Percentiles rank a stretch among this genome's conserved stretches.
phyloP scores from a whole-genome alignment of 768 basidiomycete species.

The Harrya chromipes region DNA sequence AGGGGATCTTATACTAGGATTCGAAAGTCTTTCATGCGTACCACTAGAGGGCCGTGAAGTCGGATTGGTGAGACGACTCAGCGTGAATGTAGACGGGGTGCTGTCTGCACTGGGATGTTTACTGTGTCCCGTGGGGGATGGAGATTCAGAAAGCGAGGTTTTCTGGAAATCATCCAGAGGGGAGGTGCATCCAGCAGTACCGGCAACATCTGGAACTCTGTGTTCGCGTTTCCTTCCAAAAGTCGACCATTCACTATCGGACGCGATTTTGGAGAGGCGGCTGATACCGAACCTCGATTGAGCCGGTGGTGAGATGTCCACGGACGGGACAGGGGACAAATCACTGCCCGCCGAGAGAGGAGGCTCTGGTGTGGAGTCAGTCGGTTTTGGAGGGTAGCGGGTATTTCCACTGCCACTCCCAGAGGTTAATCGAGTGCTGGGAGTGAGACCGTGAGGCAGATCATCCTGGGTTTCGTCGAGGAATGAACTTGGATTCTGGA shows the following conservation, averaged over 20 bases:
- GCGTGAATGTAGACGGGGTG: constrained; percentile 16
- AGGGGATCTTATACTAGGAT: constrained; percentile 15
- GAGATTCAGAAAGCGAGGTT: constrained; percentile 11
- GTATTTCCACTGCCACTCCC: constrained; percentile 1
- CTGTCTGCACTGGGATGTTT: constrained; percentile 18
- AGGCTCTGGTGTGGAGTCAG: background rate
- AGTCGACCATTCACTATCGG: constrained; percentile 33
- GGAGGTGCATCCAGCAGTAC: constrained; percentile 11
- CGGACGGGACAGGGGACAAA: constrained; percentile 1
- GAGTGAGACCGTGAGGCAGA: constrained; percentile 24
- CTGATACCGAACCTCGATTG: constrained; percentile 10
- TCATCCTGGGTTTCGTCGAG: constrained; percentile 17
- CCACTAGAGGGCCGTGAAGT: constrained; percentile 13
- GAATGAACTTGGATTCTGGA: constrained; percentile 30
- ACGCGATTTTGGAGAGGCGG: constrained; percentile 19
- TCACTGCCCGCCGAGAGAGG: background rate
- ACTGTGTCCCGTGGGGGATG: constrained; percentile 16
- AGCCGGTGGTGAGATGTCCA: constrained; percentile 12
- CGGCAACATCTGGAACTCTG: constrained; percentile 12
- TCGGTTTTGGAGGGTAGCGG: constrained; percentile 4
- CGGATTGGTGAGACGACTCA: constrained; percentile 15
- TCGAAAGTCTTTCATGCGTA: constrained; percentile 7
- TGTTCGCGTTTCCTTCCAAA: constrained; percentile 31
- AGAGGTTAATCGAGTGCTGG: constrained; percentile 25
- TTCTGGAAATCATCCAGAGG: constrained; percentile 11